Evolutionary conservation across 371 early-diverging fungal genomes (phyloP).

Genomic region (Mortierella sp.): DNA sequence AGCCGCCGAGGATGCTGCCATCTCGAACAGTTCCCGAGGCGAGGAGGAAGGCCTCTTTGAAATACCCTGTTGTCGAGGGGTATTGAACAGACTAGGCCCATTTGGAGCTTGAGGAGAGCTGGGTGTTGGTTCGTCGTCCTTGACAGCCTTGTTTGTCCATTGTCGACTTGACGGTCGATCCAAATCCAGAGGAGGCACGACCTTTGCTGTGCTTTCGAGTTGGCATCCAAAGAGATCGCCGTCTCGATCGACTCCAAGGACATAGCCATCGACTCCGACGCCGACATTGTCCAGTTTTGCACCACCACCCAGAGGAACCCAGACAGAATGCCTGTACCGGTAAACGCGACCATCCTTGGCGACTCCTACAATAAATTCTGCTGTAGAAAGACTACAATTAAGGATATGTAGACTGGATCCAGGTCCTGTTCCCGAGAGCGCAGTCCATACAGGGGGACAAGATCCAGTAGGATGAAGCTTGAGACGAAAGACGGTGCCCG

Average conservation of each 20-base stretch:
- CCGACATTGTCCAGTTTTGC: conserved; percentile 25
- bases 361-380: conserved; percentile 42
- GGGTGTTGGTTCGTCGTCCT: conserved; percentile 11
- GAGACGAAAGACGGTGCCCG: conserved; percentile 49
- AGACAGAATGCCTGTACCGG: conserved; percentile 23
- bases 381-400: conserved; percentile 27
- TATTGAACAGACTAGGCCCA: conserved; percentile 7
- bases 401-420: conserved; percentile 28
- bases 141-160: not conserved
- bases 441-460: conserved; percentile 50
- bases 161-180: conserved; percentile 16
- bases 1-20: conserved; percentile 14
- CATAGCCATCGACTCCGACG: conserved; percentile 50
- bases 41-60: conserved; percentile 29
- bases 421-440: conserved; percentile 38
- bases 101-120: conserved; percentile 43
- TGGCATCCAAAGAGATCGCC: conserved; percentile 54
- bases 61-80: conserved; percentile 24
- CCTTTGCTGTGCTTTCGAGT: conserved; percentile 17
- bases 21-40: conserved; percentile 52
- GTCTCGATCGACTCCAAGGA: conserved; percentile 42
- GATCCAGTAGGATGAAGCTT: conserved; percentile 34
- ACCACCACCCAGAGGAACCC: conserved; percentile 33
- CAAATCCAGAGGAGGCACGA: conserved; percentile 10
- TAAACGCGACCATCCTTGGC: conserved; percentile 31